Conservation (phyloP, 805 yeast genomes). For the Blastobotrys robertii region DNA sequence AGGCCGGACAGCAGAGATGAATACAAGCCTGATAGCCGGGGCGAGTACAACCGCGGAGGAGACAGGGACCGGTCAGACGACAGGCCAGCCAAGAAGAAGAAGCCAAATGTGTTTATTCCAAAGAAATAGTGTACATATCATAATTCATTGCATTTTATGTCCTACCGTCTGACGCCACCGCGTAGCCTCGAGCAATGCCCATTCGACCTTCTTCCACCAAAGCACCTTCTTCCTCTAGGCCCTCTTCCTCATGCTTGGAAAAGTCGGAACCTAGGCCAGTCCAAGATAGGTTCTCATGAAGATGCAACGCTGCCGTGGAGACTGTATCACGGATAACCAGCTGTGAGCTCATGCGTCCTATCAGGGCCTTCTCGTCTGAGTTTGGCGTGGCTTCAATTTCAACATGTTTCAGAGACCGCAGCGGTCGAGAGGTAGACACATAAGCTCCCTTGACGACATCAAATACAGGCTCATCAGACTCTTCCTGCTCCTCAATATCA, state of each 20-base stretch:
- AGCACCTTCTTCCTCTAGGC: slow-evolving; percentile 54
- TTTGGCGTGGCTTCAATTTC: slow-evolving; percentile 37
- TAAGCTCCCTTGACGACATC: slow-evolving; percentile 80
- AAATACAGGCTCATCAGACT: slow-evolving; percentile 69
- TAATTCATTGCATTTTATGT: neutral
- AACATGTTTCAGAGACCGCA: slow-evolving; percentile 56
- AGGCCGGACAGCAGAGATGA: too few species aligned
- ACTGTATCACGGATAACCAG: slow-evolving; percentile 67
- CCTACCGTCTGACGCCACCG: slow-evolving; percentile 9
- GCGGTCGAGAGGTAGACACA: slow-evolving; percentile 62
- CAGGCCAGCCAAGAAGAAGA: too few species aligned
- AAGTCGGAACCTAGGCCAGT: slow-evolving; percentile 87
- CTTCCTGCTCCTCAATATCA: slow-evolving; percentile 13
- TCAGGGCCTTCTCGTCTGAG: slow-evolving; percentile 25
- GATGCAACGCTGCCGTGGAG: slow-evolving; percentile 74
- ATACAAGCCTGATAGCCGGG: too few species aligned
- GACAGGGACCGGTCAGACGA: too few species aligned
- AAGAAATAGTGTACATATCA: too few species aligned
- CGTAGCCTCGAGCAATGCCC: slow-evolving; percentile 87
- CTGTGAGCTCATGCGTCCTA: slow-evolving; percentile 44
- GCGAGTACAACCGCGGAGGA: too few species aligned
- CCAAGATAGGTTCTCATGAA: slow-evolving; percentile 67
- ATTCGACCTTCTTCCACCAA: slow-evolving; percentile 68
- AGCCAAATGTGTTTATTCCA: too few species aligned
- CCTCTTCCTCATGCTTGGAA: slow-evolving; percentile 31